Percentiles rank a stretch among this genome's conserved stretches.
Evolutionary conservation across 1,284 basidiomycete species (phyloP).

Genomic region (Moesziomyces antarcticus): DNA sequence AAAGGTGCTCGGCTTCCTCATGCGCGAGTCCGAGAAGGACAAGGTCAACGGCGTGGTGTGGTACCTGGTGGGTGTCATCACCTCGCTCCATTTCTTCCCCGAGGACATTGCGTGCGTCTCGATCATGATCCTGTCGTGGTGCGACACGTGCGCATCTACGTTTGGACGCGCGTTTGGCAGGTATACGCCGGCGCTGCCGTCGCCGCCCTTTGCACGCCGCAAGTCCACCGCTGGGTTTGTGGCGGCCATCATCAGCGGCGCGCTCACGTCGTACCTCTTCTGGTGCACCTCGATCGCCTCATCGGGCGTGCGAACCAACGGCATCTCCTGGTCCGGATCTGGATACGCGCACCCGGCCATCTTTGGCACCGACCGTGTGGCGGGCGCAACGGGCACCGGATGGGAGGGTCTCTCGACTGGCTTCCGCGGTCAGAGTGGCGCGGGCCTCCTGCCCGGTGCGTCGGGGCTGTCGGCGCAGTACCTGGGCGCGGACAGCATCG

Average conservation of each 20-base stretch:
- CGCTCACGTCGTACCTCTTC: slow-evolving; percentile 79
- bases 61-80: slow-evolving; percentile 91
- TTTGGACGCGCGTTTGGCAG: slow-evolving; percentile 86
- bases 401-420: slow-evolving; percentile 50
- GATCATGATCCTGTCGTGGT: slow-evolving; percentile 81
- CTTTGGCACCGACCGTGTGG: slow-evolving; percentile 53
- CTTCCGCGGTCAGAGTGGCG: slow-evolving; percentile 35
- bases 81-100: slow-evolving; percentile 76
- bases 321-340: slow-evolving; percentile 58
- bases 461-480: slow-evolving; percentile 33
- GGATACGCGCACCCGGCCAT: slow-evolving; percentile 44
- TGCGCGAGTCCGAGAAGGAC: slow-evolving; percentile 88
- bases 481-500: slow-evolving; percentile 28
- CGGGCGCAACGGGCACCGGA: slow-evolving; percentile 45
- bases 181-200: slow-evolving; percentile 80
- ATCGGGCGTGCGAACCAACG: slow-evolving; percentile 46
- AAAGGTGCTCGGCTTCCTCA: slow-evolving; percentile 81
- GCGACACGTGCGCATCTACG: slow-evolving; percentile 93
- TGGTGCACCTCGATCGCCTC: slow-evolving; percentile 72
- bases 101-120: slow-evolving; percentile 65
- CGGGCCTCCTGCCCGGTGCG: slow-evolving; percentile 26
- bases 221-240: slow-evolving; percentile 91
- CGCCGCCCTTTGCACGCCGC: slow-evolving; percentile 80
- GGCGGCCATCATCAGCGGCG: slow-evolving; percentile 83
- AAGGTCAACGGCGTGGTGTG: slow-evolving; percentile 81